Evolutionary conservation across 2,329 filamentous ascomycete genomes (phyloP), one percentile per base, ranked within the genome.

Genomic region (Colletotrichum tropicale): DNA sequence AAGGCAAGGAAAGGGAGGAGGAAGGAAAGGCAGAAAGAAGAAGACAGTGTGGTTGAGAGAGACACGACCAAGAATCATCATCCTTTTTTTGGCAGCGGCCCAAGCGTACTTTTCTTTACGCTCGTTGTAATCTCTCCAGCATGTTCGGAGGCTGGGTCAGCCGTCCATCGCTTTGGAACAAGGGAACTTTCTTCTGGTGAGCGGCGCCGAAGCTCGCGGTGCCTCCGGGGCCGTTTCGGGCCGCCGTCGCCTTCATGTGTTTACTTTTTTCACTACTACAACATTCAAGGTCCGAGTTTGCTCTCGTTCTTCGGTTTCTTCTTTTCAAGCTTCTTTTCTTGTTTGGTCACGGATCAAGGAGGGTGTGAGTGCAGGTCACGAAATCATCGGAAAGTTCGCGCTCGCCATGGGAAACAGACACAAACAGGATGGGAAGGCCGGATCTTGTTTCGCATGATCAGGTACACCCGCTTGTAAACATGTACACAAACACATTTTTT

Each of bases 121-220:
- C 84, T 88, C 87, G 86, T 90, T 89, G 86, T 88, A 88, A 88
- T 88, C 83, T 81, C 81, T 81, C 79, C 78, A 81, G 82, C 81
- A 80, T 82, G 80, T 48, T 73, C 81, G 81, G 81, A 78, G 83
- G 81, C 86, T 83, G 84, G 80, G 21, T 81, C 82, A 81, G 81
- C 80, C 81, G 80, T 78, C 74, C 74, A 78, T 80, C 78, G 83
- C 81, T 80, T 78, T 67, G 70, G 60, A 66, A 70, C 58, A 69
- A 65, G 43, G 64, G 64, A 66, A 75, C 36, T 67, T 70, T 70
- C 74, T 74, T 70, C 65, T 69, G 56, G 43, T 64, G 64, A 18
- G 60, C 66, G 74, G 48, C 70, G 61, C 65, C 66, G 21, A 36
- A 56, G 8, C 18, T 12, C 62, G 18, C 30, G 38, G 73, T 52